phyloP scores from a whole-genome alignment of 2,329 filamentous ascomycete genomes.

The Neopestalotiopsis rosae region DNA sequence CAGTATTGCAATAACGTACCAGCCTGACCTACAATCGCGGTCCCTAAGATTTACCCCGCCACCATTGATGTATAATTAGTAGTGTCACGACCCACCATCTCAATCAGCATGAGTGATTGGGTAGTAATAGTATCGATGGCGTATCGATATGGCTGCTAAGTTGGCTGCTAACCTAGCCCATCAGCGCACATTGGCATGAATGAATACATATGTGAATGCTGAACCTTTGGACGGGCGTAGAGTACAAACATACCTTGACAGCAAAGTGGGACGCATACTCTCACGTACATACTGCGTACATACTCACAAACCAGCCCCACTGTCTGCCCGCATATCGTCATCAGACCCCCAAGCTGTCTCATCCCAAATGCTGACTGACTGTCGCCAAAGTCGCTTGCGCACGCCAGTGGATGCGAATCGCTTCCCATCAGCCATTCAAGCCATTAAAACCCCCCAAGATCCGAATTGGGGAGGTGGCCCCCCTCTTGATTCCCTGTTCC shows the following conservation, averaged over 20 bases:
- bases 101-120: not conserved
- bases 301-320: not conserved
- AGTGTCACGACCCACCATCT: not conserved
- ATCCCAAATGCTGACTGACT: not conserved
- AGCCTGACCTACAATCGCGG: too few relatives aligned
- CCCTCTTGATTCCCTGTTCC: not conserved
- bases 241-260: too few relatives aligned
- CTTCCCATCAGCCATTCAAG: not conserved
- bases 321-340: conserved; percentile 5
- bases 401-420: not conserved
- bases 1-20: too few relatives aligned
- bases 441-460: not conserved
- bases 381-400: conserved; percentile 11
- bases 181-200: not conserved
- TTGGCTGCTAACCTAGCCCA: too few relatives aligned
- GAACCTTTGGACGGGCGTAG: too few relatives aligned
- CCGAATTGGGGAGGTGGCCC: conserved; percentile 5
- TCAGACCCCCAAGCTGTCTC: conserved; percentile 7
- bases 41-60: not conserved
- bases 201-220: too few relatives aligned
- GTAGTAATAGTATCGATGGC: not conserved
- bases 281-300: too few relatives aligned
- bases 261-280: too few relatives aligned
- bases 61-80: not conserved
- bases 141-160: not conserved